These are phyloP conservation scores for Fomes fomentarius DNA, from an alignment of 1,284 basidiomycete genomes.

Conservation along the genomic window DNA sequence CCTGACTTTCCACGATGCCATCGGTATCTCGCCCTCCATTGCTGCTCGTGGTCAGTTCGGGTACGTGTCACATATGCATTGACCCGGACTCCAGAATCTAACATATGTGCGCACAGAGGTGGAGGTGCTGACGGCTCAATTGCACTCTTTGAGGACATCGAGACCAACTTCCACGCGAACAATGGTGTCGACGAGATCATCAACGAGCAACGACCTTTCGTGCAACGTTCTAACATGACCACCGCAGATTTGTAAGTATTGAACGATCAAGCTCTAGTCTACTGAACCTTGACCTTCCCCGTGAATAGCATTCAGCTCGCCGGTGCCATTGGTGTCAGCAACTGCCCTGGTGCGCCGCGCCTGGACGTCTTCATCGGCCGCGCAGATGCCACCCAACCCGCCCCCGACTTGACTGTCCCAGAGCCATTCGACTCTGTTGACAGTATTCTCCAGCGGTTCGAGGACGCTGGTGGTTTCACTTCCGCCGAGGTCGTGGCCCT, in stretches of 20 bases:
- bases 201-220: constrained; percentile 20
- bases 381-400: constrained; percentile 14
- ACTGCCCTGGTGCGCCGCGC: constrained; percentile 32
- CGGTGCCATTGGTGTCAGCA: constrained; percentile 29
- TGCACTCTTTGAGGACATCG: constrained; percentile 22
- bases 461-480: constrained; percentile 31
- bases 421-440: constrained; percentile 35
- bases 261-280: too few species aligned
- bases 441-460: constrained; percentile 33
- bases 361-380: constrained; percentile 27
- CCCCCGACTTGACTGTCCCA: constrained; percentile 29
- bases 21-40: constrained; percentile 36
- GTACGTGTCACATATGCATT: too few species aligned
- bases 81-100: too few species aligned
- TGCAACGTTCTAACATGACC: constrained; percentile 24
- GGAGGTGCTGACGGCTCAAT: constrained; percentile 37
- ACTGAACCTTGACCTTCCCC: neutral
- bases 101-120: too few species aligned
- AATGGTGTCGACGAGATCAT: constrained; percentile 31
- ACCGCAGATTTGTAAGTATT: constrained; percentile 31
- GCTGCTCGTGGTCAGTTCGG: constrained; percentile 6
- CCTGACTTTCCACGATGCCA: neutral
- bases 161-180: constrained; percentile 30
- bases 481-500: constrained; percentile 34
- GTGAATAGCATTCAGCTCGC: constrained; percentile 33